A percentile compares a stretch with the other conserved stretches of the same genome.
Evolutionary conservation across 345 rosid genomes (phyloP).

Genomic region (Salix udensis): DNA sequence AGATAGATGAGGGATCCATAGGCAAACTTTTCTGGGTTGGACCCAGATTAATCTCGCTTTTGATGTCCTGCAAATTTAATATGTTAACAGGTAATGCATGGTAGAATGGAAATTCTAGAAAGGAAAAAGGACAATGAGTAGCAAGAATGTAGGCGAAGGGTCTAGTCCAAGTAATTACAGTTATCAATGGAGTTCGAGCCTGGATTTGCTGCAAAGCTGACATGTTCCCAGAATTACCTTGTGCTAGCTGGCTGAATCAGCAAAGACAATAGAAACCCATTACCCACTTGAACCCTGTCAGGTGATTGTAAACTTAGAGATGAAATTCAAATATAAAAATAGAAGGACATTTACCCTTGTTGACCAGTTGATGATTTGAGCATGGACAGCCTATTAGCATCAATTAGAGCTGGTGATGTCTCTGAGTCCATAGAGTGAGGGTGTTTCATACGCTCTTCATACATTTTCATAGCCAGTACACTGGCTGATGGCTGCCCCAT

Average conservation of each 20-base stretch:
- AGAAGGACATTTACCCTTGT: slow-evolving; percentile 38
- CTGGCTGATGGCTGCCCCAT: slow-evolving; percentile 54
- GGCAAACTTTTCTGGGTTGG: slow-evolving; percentile 42
- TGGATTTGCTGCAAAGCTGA: slow-evolving; percentile 53
- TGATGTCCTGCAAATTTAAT: slow-evolving; percentile 48
- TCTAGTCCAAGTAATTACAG: slow-evolving; percentile 34
- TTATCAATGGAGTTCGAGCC: slow-evolving; percentile 30
- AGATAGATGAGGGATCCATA: slow-evolving; percentile 51
- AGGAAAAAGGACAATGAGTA: background rate
- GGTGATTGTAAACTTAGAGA: background rate
- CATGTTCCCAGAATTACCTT: slow-evolving; percentile 49
- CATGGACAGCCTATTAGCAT: slow-evolving; percentile 51
- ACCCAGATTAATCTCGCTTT: slow-evolving; percentile 45
- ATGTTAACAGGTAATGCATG: slow-evolving; percentile 16
- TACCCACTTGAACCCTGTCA: background rate
- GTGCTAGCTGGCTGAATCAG: slow-evolving; percentile 53
- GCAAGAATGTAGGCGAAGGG: background rate
- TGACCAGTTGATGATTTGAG: slow-evolving; percentile 42
- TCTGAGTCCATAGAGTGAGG: slow-evolving; percentile 50
- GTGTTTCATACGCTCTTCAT: slow-evolving; percentile 55
- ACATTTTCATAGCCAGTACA: slow-evolving; percentile 56
- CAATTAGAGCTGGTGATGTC: slow-evolving; percentile 46
- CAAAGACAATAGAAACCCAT: slow-evolving; percentile 7
- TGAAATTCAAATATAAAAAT: background rate
- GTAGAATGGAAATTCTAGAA: background rate